Conservation (phyloP, 768 basidiomycete genomes). For the Collybia mongolica region DNA sequence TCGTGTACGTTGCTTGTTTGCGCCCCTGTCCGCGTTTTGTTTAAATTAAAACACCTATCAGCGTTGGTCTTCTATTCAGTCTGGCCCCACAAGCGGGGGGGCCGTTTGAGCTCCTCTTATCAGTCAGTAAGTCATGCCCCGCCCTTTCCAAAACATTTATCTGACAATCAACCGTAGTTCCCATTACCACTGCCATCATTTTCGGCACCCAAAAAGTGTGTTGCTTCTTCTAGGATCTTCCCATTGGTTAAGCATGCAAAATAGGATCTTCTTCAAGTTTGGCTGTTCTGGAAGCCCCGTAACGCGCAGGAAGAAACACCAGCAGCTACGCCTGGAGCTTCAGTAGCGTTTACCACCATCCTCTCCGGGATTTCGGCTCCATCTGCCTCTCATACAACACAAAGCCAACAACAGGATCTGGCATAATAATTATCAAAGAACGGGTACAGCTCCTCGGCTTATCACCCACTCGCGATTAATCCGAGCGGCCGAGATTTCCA, state of each 20-base stretch:
- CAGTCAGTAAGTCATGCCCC: constrained; percentile 16
- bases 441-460: too few species aligned
- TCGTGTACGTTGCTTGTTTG: constrained; percentile 8
- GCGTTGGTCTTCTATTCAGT: constrained; percentile 24
- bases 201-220: constrained; percentile 28
- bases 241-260: not conserved
- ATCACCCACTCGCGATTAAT: too few species aligned
- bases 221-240: not conserved
- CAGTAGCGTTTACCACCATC: constrained; percentile 5
- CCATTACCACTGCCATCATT: constrained; percentile 22
- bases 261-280: constrained; percentile 15
- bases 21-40: not conserved
- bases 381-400: too few species aligned
- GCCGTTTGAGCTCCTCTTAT: constrained; percentile 27
- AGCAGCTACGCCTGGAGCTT: not conserved
- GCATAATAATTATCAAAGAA: too few species aligned
- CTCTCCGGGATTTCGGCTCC: not conserved
- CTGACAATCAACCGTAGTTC: constrained; percentile 15
- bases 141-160: not conserved
- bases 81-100: constrained; percentile 20
- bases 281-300: constrained; percentile 15
- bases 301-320: not conserved
- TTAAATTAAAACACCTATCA: constrained; percentile 3
- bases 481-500: too few species aligned
- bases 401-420: too few species aligned